Conservation (phyloP, 1,284 basidiomycete species). For the Rhizoctonia solani region DNA sequence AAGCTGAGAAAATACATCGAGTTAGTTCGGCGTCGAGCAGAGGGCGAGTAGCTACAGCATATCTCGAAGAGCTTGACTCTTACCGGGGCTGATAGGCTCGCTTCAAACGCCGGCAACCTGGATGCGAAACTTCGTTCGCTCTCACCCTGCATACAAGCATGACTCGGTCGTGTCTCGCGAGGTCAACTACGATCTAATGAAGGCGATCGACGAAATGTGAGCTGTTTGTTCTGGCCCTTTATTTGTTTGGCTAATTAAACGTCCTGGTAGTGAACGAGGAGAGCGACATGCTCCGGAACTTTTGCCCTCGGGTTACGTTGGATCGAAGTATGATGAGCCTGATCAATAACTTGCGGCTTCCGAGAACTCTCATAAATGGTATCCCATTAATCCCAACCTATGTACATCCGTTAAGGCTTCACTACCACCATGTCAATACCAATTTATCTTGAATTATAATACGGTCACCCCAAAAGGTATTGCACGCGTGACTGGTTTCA, state of each 20-base stretch:
- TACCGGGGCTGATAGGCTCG: conserved; percentile 56
- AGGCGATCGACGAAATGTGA: conserved; percentile 87
- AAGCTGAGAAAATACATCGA: conserved; percentile 80
- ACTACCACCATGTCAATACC: no score
- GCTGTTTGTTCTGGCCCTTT: conserved; percentile 43
- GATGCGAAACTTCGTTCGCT: conserved; percentile 91
- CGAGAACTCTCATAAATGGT: background rate
- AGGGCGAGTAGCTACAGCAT: conserved; percentile 57
- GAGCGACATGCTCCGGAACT: conserved; percentile 6
- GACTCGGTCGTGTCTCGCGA: conserved; percentile 89
- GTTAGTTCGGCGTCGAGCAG: conserved; percentile 75
- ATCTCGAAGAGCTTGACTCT: background rate
- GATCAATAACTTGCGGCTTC: background rate
- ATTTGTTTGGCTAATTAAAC: background rate
- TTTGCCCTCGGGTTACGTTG: background rate
- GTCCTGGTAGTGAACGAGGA: background rate
- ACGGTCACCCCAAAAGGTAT: no score
- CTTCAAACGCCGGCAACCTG: conserved; percentile 88
- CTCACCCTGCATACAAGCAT: conserved; percentile 86
- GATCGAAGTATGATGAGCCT: background rate
- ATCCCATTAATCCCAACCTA: no score
- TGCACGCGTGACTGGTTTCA: no score
- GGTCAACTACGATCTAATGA: conserved; percentile 93
- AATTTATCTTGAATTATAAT: no score
- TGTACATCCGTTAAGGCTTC: no score